Conservation (phyloP, 495 filamentous ascomycete genomes). For the Tuber melanosporum region DNA sequence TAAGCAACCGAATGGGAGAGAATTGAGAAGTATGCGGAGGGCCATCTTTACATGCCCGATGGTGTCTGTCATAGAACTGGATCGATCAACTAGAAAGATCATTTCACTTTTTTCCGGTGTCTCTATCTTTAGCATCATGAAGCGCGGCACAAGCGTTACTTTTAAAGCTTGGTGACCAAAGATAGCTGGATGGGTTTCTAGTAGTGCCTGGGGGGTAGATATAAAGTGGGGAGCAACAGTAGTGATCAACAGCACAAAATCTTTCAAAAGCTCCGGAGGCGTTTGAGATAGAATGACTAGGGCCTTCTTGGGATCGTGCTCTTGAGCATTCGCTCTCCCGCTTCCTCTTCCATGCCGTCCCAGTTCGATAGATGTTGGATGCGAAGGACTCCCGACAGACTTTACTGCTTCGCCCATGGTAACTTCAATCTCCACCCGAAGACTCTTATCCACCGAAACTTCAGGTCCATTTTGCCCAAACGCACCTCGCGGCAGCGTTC, state of each 20-base stretch:
- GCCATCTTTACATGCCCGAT: conserved; percentile 53
- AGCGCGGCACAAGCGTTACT: conserved; percentile 60
- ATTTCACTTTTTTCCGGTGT: conserved; percentile 50
- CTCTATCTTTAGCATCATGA: conserved; percentile 47
- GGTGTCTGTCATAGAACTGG: conserved; percentile 56
- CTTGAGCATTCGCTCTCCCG: conserved; percentile 28
- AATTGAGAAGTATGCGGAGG: conserved; percentile 60
- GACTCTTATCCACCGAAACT: conserved; percentile 43
- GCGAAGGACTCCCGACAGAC: conserved; percentile 56
- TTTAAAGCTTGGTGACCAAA: conserved; percentile 59
- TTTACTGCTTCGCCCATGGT: conserved; percentile 54
- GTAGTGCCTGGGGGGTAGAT: conserved; percentile 54
- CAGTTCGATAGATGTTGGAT: conserved; percentile 57
- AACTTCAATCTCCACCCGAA: conserved; percentile 57
- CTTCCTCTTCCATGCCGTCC: conserved; percentile 45
- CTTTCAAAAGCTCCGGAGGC: conserved; percentile 46
- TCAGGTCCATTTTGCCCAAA: conserved; percentile 15
- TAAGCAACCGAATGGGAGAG: conserved; percentile 57
- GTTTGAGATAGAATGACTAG: conserved; percentile 54
- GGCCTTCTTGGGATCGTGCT: conserved; percentile 51
- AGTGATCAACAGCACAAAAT: conserved; percentile 54
- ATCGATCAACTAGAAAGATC: conserved; percentile 63
- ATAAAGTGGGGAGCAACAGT: conserved; percentile 46
- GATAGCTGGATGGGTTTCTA: conserved; percentile 58
- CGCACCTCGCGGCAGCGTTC: conserved; percentile 44